Base-by-base conservation (phyloP, 129 eudicot genomes). In the Logfia minima region DNA sequence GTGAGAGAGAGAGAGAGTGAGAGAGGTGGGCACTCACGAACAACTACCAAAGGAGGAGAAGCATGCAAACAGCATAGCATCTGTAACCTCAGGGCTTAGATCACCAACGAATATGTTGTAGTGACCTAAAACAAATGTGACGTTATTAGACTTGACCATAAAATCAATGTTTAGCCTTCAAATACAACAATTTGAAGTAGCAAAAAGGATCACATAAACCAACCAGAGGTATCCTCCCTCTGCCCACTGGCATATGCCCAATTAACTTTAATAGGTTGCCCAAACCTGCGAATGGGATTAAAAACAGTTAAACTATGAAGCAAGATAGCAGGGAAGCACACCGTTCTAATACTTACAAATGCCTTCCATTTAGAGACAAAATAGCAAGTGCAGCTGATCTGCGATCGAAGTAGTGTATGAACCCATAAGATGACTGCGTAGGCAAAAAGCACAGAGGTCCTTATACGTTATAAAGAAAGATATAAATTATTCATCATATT, bases 41-140 rank as follows among this genome's bases (percentile, higher is more conserved):
- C 98, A 93, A 79, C 88, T 88, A 39, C 92, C 75, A 77, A 80
- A 93, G 56, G 86, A 88, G 63, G 98, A 93, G 80, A 93, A 90
- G 82, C 92, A 90, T 28, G 94, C 89, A 88, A 75, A 90, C 74
- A 93, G 80, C 89, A 83, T 90, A 68, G 98, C 95, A 87, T 93
- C 98, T 69, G 96, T 93, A 70, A 93, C 96, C 81, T 92, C 98
- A 66, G 98, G 88, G 86, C 96, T 88, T 56, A 92, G 98, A 75
- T 92, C 98, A 68, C 98, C 98, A 70, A 90, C 94, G 80, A 92
- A 92, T 71, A 92, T 86, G 78, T 92, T 92, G 75, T 60, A 88
- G 75, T 93, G 98, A 81, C 87, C 98, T 93, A 70, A 39, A 26
- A 82, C 24, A 83, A 26, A 35, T 61, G 6, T 21, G 48, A 43